Conservation (phyloP, 371 early-diverging fungal species). For the Blakeslea trispora region DNA sequence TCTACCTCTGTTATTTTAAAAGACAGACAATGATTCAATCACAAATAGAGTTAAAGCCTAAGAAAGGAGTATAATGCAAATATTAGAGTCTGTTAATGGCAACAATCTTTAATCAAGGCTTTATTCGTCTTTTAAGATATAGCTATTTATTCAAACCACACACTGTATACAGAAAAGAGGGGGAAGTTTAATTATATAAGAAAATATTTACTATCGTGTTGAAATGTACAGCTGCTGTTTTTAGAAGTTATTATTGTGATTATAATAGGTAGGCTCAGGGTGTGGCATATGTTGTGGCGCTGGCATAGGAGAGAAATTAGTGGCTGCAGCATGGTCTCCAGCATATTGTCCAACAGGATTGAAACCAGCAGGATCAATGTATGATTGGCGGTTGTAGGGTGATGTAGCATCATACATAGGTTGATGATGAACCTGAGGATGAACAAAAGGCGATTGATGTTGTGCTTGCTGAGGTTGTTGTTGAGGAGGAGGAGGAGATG, state of each 20-base stretch:
- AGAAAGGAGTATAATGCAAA: too few species aligned
- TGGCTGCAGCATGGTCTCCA: neutral
- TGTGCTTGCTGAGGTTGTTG: neutral
- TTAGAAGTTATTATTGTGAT: conserved; percentile 7
- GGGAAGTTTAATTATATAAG: neutral
- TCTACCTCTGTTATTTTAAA: too few species aligned
- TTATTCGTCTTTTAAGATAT: too few species aligned
- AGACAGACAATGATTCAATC: too few species aligned
- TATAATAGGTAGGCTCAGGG: conserved; percentile 27
- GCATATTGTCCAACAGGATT: conserved; percentile 19
- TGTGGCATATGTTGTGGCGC: conserved; percentile 24
- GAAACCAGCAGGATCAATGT: conserved; percentile 7
- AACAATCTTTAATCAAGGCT: too few species aligned
- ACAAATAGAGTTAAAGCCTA: too few species aligned
- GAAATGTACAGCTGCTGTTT: neutral
- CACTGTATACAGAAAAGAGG: too few species aligned
- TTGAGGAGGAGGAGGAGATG: neutral
- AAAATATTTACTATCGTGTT: neutral
- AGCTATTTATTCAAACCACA: too few species aligned
- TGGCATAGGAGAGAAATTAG: conserved; percentile 26
- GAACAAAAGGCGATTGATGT: conserved; percentile 11
- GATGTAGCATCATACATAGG: conserved; percentile 3
- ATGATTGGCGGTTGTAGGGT: conserved; percentile 7
- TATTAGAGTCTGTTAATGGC: too few species aligned
- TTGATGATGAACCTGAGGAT: conserved; percentile 8